Percentiles rank a stretch among this genome's conserved stretches.
phyloP scores from a whole-genome alignment of 2,329 filamentous ascomycete species.

The Spiromastix sp. region DNA sequence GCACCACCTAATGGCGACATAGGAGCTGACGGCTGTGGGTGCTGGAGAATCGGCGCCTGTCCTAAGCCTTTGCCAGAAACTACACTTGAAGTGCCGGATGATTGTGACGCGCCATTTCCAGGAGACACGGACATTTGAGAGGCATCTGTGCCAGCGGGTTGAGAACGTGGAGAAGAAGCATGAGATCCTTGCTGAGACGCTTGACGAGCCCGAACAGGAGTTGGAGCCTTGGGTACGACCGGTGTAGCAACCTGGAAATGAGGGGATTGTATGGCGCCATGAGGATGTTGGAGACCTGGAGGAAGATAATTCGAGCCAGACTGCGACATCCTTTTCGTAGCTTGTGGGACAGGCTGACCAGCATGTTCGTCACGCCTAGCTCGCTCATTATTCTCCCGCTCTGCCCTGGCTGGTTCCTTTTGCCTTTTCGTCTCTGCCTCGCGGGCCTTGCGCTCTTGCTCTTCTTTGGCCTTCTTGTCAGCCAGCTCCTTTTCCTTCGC shows the following conservation, averaged over 20 bases:
- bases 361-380: slow-evolving; percentile 33
- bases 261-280: slow-evolving; percentile 59
- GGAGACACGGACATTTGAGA: slow-evolving; percentile 56
- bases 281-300: slow-evolving; percentile 42
- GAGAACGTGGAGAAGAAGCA: slow-evolving; percentile 52
- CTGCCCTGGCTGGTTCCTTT: slow-evolving; percentile 42
- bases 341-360: slow-evolving; percentile 12
- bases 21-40: slow-evolving; percentile 50
- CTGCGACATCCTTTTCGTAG: slow-evolving; percentile 48
- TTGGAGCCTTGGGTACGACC: slow-evolving; percentile 69
- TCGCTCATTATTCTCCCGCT: slow-evolving; percentile 40
- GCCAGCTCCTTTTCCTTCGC: slow-evolving; percentile 63
- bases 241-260: slow-evolving; percentile 72
- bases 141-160: slow-evolving; percentile 39
- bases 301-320: slow-evolving; percentile 45
- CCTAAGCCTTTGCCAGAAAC: slow-evolving; percentile 49
- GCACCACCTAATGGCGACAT: slow-evolving; percentile 55
- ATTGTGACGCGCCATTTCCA: slow-evolving; percentile 53
- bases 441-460: slow-evolving; percentile 47
- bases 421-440: slow-evolving; percentile 40
- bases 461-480: slow-evolving; percentile 54
- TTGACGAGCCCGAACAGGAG: slow-evolving; percentile 66
- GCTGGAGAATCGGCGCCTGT: slow-evolving; percentile 43
- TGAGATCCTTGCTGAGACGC: slow-evolving; percentile 68
- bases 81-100: slow-evolving; percentile 54